Evolutionary conservation across 495 filamentous ascomycete species (phyloP).

Genomic region (Margaritispora aquatica): DNA sequence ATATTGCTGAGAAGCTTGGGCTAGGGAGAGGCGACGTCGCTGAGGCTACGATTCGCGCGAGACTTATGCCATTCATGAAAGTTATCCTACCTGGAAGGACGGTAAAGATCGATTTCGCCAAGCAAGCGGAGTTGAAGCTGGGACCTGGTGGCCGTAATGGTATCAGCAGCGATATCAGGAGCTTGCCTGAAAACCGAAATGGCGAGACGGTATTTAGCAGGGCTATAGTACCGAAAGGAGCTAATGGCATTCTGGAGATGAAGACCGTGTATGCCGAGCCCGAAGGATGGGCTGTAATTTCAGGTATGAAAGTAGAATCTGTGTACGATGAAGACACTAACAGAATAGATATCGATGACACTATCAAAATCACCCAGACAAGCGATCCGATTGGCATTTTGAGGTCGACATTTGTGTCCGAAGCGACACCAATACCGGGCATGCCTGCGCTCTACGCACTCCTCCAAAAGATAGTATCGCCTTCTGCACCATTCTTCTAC

Average conservation of each 20-base stretch:
- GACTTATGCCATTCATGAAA: conserved; percentile 73
- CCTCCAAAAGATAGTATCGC: conserved; percentile 46
- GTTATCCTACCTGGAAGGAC: conserved; percentile 61
- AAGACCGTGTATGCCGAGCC: conserved; percentile 67
- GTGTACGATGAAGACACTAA: conserved; percentile 9
- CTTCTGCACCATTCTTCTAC: conserved; percentile 78
- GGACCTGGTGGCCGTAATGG: conserved; percentile 67
- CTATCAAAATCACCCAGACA: conserved; percentile 87
- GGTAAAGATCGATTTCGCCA: conserved; percentile 50
- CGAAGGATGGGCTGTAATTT: conserved; percentile 82
- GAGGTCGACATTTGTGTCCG: conserved; percentile 72
- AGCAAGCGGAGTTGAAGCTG: conserved; percentile 42
- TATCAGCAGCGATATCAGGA: conserved; percentile 55
- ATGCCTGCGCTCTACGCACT: conserved; percentile 80
- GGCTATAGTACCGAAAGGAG: conserved; percentile 40
- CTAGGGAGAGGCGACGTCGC: conserved; percentile 56
- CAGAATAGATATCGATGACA: conserved; percentile 78
- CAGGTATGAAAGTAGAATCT: conserved; percentile 37
- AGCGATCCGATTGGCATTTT: conserved; percentile 72
- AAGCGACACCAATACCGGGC: conserved; percentile 60
- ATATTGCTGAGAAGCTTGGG: conserved; percentile 64
- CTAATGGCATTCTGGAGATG: conserved; percentile 45
- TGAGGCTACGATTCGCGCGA: conserved; percentile 57
- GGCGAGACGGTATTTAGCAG: conserved; percentile 36
- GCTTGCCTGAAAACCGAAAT: conserved; percentile 32